Base-by-base conservation (phyloP, 2,329 filamentous ascomycete genomes). In the Nigrospora oryzae region DNA sequence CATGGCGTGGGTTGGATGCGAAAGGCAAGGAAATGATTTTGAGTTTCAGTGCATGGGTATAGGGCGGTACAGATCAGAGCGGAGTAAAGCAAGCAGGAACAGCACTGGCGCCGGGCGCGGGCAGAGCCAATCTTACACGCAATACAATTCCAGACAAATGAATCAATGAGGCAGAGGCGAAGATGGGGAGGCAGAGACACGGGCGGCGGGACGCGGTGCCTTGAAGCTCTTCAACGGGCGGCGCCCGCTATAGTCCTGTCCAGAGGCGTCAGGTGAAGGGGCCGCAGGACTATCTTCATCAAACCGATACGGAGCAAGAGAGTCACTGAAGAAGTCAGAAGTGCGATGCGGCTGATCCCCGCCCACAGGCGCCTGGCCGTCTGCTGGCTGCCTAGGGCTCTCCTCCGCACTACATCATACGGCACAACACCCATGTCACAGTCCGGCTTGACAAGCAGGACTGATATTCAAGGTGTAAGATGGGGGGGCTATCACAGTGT, bases 1-100 rank as follows among this genome's bases (percentile, higher is more conserved):
- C 74, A 77, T 77, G 55, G 54, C 54, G 49, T 46, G 40, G 48
- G 34, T 43, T 42, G 15, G 36, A 37, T 42, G 37, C 23, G 36
- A 38, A 36, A 38, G 23, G 23, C 23, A 28, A 28, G 8, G 23
- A 28, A 10, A 10, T 6, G 23, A 10, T 5, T 28, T 28, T 28
- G 23, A 28, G 23, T 28, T 28, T 28, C 23, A 28, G 23, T 10
- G 23, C 23, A 28, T 28, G 23, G 23, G 10, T 28, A 28, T 28
- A 7, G 5, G 23, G 23, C 23, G 23, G 23, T 28, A 28, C 23
- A 10, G 23, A 28, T 10, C 23, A 28, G 23, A 28, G 23, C 23
- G 23, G 23, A 28, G 23, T 28, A 28, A 10, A 28, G 23, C 10
- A 28, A 28, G 23, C 23, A 10, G 23, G 23, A 28, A 28, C 7